These are phyloP conservation scores for Fusarium ramigenum DNA, from an alignment of 2,329 filamentous ascomycete species.

Conservation along the genomic window DNA sequence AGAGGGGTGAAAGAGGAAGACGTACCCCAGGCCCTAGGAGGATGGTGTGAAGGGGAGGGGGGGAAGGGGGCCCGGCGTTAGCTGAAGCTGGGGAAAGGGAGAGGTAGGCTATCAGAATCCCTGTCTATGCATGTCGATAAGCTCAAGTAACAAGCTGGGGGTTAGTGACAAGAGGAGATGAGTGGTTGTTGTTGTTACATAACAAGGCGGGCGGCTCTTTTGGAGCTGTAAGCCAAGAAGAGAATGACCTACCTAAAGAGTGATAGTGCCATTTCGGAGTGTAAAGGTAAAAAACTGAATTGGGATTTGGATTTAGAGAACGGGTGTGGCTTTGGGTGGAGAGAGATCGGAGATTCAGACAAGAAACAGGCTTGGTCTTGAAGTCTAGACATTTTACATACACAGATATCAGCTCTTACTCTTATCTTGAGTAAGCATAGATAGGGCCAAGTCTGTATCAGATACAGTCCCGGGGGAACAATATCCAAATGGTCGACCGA, in stretches of 20 bases:
- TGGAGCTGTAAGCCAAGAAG: background rate
- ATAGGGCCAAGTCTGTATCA: background rate
- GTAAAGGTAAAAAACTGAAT: background rate
- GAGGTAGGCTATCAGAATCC: slow-evolving; percentile 8
- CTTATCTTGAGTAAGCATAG: background rate
- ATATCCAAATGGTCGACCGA: background rate
- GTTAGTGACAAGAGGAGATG: background rate
- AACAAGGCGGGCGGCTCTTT: slow-evolving; percentile 5
- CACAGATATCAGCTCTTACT: background rate
- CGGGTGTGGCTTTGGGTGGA: slow-evolving; percentile 3
- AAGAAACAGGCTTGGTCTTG: background rate
- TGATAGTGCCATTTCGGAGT: background rate
- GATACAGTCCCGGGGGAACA: background rate
- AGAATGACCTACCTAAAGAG: slow-evolving; percentile 8
- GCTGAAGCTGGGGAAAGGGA: slow-evolving; percentile 8
- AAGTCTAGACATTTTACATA: slow-evolving; percentile 7
- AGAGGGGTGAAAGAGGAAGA: no score
- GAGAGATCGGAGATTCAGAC: background rate
- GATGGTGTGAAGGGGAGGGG: slow-evolving; percentile 15
- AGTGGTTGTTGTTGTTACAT: slow-evolving; percentile 7
- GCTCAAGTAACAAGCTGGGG: background rate
- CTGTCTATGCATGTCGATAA: slow-evolving; percentile 1
- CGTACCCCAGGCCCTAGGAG: background rate
- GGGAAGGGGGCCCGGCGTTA: background rate
- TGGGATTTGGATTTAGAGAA: background rate